Evolutionary conservation across 1,139 yeast species (phyloP).

Genomic region (Candida smagusa): DNA sequence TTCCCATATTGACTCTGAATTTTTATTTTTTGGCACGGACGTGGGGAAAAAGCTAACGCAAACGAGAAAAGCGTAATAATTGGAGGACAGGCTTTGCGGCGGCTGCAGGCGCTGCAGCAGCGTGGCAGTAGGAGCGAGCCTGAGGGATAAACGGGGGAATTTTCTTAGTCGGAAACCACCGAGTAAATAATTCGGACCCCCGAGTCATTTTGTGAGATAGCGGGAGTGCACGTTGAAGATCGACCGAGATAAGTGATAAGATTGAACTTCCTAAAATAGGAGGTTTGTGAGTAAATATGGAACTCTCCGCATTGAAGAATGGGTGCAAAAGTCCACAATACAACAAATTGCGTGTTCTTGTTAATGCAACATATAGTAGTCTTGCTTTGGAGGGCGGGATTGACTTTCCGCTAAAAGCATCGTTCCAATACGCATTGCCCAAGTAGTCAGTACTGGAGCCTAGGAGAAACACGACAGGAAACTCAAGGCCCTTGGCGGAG

Average conservation of each 20-base stretch:
- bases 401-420: constrained; percentile 6
- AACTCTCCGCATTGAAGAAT: not conserved
- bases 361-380: constrained; percentile 59
- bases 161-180: constrained; percentile 4
- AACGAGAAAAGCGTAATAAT: no score
- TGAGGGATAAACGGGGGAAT: not conserved
- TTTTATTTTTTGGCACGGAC: no score
- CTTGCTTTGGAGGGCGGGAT: constrained; percentile 22
- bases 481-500: constrained; percentile 69
- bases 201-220: not conserved
- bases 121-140: not conserved
- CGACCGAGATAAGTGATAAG: not conserved
- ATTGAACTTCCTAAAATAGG: constrained; percentile 1
- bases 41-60: no score
- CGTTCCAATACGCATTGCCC: constrained; percentile 16
- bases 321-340: constrained; percentile 23
- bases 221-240: constrained; percentile 3
- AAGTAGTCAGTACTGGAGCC: constrained; percentile 22
- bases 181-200: constrained; percentile 3
- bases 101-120: not conserved
- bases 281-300: constrained; percentile 2
- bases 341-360: constrained; percentile 56
- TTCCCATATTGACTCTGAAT: no score
- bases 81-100: not conserved
- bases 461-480: constrained; percentile 61